Evolutionary conservation across 2,329 filamentous ascomycete genomes (phyloP).

Genomic region (Didymella exigua): DNA sequence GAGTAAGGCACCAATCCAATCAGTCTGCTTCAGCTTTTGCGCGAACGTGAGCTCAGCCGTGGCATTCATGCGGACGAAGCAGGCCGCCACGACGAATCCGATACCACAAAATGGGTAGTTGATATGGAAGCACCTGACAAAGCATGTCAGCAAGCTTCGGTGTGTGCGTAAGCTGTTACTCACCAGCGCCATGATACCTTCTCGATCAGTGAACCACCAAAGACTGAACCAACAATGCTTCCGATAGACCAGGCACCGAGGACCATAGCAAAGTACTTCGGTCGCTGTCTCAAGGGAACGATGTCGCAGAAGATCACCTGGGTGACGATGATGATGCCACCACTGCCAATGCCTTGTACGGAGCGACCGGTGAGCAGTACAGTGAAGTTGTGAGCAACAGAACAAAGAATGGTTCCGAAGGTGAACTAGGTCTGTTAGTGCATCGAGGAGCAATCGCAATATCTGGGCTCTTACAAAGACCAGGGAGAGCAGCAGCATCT

Average conservation of each 20-base stretch:
- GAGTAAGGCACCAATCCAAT: constrained; percentile 53
- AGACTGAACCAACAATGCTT: constrained; percentile 56
- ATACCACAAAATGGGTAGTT: constrained; percentile 61
- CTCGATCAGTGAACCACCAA: constrained; percentile 59
- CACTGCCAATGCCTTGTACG: constrained; percentile 49
- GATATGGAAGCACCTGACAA: constrained; percentile 61
- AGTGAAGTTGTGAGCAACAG: constrained; percentile 43
- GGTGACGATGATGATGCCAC: constrained; percentile 49
- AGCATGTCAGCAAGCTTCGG: not conserved
- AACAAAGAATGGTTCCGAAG: constrained; percentile 54
- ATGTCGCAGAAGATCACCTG: constrained; percentile 55
- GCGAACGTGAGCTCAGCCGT: constrained; percentile 22
- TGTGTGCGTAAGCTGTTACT: not conserved
- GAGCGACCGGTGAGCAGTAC: constrained; percentile 44
- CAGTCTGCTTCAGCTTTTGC: constrained; percentile 40
- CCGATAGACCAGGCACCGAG: constrained; percentile 60
- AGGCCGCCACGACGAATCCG: constrained; percentile 30
- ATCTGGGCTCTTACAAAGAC: constrained; percentile 32
- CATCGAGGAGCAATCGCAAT: not conserved
- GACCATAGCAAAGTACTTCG: constrained; percentile 50
- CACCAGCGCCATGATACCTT: constrained; percentile 62
- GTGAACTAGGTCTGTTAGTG: constrained; percentile 43
- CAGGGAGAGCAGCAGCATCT: constrained; percentile 45
- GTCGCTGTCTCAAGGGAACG: constrained; percentile 49
- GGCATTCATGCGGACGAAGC: constrained; percentile 31